A percentile compares a stretch with the other conserved stretches of the same genome.
phyloP scores from a whole-genome alignment of 2,329 filamentous ascomycete species.

The Daldinia sp. region DNA sequence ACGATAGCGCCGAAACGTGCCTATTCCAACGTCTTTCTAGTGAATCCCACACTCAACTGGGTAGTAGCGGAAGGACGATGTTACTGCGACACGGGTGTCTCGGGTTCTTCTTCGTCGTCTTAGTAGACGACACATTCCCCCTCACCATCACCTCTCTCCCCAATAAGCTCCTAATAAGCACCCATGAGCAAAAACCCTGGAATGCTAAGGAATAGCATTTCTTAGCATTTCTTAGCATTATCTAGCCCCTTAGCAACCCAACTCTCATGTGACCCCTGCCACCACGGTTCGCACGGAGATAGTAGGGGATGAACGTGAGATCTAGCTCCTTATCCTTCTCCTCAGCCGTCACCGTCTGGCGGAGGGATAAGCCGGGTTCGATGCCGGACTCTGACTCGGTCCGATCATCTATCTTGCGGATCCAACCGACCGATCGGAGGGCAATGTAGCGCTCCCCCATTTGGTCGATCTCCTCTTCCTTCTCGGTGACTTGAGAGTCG shows the following conservation, averaged over 20 bases:
- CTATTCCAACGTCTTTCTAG: constrained; percentile 29
- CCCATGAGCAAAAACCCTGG: too few relatives aligned
- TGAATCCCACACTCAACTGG: constrained; percentile 22
- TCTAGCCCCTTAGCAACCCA: constrained; percentile 44
- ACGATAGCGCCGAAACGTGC: constrained; percentile 24
- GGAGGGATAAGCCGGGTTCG: constrained; percentile 37
- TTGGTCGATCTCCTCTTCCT: constrained; percentile 36
- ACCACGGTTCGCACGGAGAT: constrained; percentile 61
- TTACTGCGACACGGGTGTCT: constrained; percentile 19
- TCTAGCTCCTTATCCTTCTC: constrained; percentile 44
- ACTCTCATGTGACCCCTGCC: constrained; percentile 64
- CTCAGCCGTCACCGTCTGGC: constrained; percentile 35
- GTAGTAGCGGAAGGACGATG: constrained; percentile 28
- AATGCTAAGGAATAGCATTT: too few relatives aligned
- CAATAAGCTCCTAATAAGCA: neutral
- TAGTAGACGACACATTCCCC: too few relatives aligned
- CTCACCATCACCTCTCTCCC: too few relatives aligned
- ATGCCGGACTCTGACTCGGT: constrained; percentile 30
- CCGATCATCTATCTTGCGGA: constrained; percentile 39
- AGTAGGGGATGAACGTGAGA: constrained; percentile 63
- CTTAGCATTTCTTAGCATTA: too few relatives aligned
- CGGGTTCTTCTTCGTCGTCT: constrained; percentile 4
- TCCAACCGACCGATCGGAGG: constrained; percentile 41
- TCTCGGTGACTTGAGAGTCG: constrained; percentile 35
- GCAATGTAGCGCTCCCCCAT: constrained; percentile 43